Conservation (phyloP, 768 basidiomycete species). For the Xerocomellus chrysenteron region DNA sequence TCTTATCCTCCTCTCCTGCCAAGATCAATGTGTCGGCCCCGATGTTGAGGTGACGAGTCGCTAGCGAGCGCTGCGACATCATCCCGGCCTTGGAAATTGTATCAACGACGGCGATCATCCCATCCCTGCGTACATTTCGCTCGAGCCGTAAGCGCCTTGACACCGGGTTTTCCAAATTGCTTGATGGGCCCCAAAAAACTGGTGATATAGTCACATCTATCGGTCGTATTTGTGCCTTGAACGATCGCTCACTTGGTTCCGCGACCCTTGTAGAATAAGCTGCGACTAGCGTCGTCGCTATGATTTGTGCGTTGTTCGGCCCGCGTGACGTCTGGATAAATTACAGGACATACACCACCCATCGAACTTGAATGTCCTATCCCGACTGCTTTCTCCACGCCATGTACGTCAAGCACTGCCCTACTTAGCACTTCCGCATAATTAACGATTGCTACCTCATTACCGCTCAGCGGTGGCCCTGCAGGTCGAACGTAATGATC, state of each 20-base stretch:
- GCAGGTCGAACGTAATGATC: conserved; percentile 12
- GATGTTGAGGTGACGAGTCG: not conserved
- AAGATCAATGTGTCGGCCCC: conserved; percentile 3
- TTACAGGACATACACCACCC: conserved; percentile 2
- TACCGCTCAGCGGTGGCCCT: conserved; percentile 12
- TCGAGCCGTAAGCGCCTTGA: not conserved
- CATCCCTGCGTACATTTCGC: conserved; percentile 2
- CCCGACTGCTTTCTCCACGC: not conserved
- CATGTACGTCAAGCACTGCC: conserved; percentile 13
- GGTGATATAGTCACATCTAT: not conserved
- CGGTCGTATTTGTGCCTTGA: not conserved
- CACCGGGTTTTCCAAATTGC: not conserved
- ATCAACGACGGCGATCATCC: conserved; percentile 6
- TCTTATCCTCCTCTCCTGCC: conserved; percentile 1
- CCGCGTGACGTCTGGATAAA: not conserved
- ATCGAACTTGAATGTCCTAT: not conserved
- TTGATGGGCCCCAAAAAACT: not conserved
- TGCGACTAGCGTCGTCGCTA: not conserved
- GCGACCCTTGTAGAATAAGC: conserved; percentile 1
- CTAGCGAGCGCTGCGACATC: conserved; percentile 3
- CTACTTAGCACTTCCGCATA: conserved; percentile 5
- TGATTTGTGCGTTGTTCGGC: not conserved
- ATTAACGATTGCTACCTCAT: conserved; percentile 11
- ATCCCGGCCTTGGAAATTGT: conserved; percentile 1
- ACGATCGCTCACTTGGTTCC: not conserved